Conservation (phyloP, 257 asterid genomes). For the Cordia subcordata region DNA sequence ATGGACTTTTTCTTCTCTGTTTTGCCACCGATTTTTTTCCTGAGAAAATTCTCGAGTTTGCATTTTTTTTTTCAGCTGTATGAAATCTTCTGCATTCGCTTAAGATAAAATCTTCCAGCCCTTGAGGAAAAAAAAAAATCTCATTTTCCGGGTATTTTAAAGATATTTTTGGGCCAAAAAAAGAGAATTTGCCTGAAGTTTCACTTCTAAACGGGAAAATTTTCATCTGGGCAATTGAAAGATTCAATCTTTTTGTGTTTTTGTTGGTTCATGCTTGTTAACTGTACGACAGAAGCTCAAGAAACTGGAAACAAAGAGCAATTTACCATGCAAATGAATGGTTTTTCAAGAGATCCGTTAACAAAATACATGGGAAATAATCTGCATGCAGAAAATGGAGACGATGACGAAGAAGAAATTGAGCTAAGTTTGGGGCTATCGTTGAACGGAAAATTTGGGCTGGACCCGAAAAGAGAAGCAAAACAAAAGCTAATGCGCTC, state of each 20-base stretch:
- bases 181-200: slow-evolving; percentile 19
- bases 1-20: background rate
- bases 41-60: background rate
- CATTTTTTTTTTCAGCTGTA: background rate
- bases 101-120: background rate
- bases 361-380: slow-evolving; percentile 15
- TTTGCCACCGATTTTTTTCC: background rate
- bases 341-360: slow-evolving; percentile 36
- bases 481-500: slow-evolving; percentile 44
- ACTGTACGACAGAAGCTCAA: slow-evolving; percentile 34
- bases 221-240: background rate
- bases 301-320: slow-evolving; percentile 15
- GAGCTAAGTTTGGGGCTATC: slow-evolving; percentile 80
- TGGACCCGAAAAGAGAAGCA: slow-evolving; percentile 48
- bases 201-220: background rate
- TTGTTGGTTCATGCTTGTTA: background rate
- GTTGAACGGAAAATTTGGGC: slow-evolving; percentile 71
- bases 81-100: background rate
- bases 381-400: background rate
- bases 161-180: background rate
- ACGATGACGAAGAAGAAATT: slow-evolving; percentile 30
- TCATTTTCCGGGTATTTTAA: background rate
- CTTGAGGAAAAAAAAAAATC: too few species aligned
- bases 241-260: slow-evolving; percentile 4
- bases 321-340: slow-evolving; percentile 20